Conservation (phyloP, 2,329 filamentous ascomycete species). For the Colletotrichum cereale region DNA sequence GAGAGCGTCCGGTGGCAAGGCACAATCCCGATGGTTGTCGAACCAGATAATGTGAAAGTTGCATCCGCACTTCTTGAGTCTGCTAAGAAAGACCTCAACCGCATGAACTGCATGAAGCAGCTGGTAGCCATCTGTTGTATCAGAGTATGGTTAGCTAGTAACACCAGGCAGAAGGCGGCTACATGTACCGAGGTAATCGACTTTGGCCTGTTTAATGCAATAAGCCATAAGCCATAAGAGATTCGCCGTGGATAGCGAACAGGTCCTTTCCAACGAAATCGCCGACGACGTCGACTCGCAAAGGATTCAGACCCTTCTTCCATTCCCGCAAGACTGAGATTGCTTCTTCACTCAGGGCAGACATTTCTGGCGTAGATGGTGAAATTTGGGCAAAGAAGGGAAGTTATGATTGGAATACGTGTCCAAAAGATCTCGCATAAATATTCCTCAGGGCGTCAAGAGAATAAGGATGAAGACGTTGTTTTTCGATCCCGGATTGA, state of each 20-base stretch:
- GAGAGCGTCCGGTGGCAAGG: constrained; percentile 60
- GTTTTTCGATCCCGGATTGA: too few species aligned
- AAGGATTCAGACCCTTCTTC: constrained; percentile 42
- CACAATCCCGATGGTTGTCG: constrained; percentile 65
- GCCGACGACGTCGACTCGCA: constrained; percentile 74
- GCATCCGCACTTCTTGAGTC: constrained; percentile 73
- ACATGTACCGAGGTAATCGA: constrained; percentile 75
- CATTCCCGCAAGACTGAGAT: neutral
- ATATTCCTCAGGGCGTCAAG: too few species aligned
- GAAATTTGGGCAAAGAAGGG: neutral
- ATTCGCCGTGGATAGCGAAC: constrained; percentile 81
- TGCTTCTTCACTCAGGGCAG: neutral
- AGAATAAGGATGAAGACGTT: too few species aligned
- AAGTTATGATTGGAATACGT: too few species aligned
- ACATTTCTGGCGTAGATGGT: neutral
- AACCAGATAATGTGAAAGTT: constrained; percentile 81
- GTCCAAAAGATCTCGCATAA: too few species aligned
- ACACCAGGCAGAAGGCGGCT: too few species aligned
- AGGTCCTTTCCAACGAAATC: constrained; percentile 82
- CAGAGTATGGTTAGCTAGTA: too few species aligned
- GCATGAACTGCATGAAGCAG: constrained; percentile 78
- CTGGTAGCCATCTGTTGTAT: constrained; percentile 70
- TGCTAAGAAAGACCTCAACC: constrained; percentile 74
- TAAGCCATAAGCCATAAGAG: constrained; percentile 72
- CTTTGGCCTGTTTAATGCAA: constrained; percentile 70